phyloP scores from a whole-genome alignment of 441 rosid species.

The Adansonia madagascariensis region DNA sequence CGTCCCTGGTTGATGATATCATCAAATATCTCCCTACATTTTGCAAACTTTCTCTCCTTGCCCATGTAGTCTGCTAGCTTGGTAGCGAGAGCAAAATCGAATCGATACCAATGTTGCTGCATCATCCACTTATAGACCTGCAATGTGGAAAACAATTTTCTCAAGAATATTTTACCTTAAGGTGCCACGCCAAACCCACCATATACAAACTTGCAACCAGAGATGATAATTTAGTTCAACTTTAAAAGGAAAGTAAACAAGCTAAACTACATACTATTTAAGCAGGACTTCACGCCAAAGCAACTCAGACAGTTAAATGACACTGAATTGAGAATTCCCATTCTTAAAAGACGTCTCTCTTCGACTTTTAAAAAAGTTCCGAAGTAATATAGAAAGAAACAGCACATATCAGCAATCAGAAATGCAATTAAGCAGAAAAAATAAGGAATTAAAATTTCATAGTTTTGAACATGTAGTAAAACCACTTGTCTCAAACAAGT shows the following conservation, averaged over 20 bases:
- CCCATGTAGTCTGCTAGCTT: slow-evolving; percentile 89
- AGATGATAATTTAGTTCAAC: not conserved
- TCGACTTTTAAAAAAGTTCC: not conserved
- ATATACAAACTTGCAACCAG: not conserved
- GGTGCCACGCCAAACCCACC: not conserved
- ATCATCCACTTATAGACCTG: slow-evolving; percentile 97
- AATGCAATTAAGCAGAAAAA: not conserved
- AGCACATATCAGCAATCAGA: not conserved
- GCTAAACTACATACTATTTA: not conserved
- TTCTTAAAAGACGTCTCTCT: not conserved
- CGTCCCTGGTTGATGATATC: slow-evolving; percentile 82
- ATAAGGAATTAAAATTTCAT: not conserved
- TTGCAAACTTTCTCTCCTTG: slow-evolving; percentile 70
- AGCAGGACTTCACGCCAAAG: no score
- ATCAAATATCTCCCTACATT: slow-evolving; percentile 80
- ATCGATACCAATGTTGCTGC: slow-evolving; percentile 79
- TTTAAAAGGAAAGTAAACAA: not conserved
- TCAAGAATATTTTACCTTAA: not conserved
- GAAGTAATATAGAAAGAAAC: not conserved
- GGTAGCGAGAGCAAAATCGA: slow-evolving; percentile 83
- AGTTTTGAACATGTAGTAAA: not conserved
- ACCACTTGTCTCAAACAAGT: not conserved
- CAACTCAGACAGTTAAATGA: not conserved
- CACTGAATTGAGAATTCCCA: not conserved
- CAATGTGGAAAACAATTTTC: slow-evolving; percentile 23